A percentile compares a stretch with the other conserved stretches of the same genome.
phyloP scores from a whole-genome alignment of 2,329 filamentous ascomycete species.

The Trichoderma guizhouense region DNA sequence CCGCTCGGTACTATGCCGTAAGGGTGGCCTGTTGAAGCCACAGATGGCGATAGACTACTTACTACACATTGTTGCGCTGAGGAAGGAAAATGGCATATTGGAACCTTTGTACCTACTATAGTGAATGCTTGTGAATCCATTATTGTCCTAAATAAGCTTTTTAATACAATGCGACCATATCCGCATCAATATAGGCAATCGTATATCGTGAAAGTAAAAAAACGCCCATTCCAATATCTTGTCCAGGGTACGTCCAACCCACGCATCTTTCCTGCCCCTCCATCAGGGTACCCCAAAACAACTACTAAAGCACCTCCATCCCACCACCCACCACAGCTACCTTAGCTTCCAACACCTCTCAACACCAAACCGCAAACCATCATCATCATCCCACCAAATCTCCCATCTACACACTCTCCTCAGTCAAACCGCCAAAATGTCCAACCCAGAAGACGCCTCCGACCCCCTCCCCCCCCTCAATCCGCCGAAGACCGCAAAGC shows the following conservation, averaged over 20 bases:
- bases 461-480: constrained; percentile 51
- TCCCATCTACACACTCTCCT: not conserved
- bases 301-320: not conserved
- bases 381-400: not conserved
- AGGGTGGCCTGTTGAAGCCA: too few relatives aligned
- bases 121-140: not conserved
- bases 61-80: not conserved
- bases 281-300: not conserved
- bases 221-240: not conserved
- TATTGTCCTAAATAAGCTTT: not conserved
- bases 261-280: not conserved
- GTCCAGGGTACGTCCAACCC: not conserved
- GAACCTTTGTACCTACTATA: fast-evolving
- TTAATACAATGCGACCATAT: not conserved
- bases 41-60: too few relatives aligned
- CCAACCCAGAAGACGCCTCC: constrained; percentile 44
- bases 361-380: not conserved
- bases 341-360: not conserved
- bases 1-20: too few relatives aligned
- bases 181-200: not conserved
- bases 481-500: constrained; percentile 75
- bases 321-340: not conserved
- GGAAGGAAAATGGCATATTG: not conserved
- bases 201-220: not conserved
- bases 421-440: not conserved